phyloP scores from a whole-genome alignment of 202 grass and related monocot species.

The Miscanthus sacchariflorus region DNA sequence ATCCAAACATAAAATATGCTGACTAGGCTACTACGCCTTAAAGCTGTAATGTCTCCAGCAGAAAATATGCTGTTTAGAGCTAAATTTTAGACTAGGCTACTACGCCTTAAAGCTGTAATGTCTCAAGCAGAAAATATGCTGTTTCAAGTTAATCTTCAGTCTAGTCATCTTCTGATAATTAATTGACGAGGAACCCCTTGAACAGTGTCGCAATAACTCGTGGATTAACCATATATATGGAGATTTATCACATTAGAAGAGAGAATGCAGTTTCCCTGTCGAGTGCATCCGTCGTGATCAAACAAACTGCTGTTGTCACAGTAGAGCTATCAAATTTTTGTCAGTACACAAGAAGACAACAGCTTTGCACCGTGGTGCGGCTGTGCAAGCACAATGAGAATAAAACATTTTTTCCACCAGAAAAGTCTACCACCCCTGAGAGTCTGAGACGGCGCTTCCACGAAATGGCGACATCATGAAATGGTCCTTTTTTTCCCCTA shows the following conservation, averaged over 20 bases:
- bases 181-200: not conserved
- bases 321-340: not conserved
- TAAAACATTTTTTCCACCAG: not conserved
- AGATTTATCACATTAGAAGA: not conserved
- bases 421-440: constrained; percentile 7
- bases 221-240: not conserved
- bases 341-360: not conserved
- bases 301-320: not conserved
- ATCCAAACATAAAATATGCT: no score
- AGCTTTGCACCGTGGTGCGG: not conserved
- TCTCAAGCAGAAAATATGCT: no score
- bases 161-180: no score
- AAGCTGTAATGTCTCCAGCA: no score
- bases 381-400: not conserved
- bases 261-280: not conserved
- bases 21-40: no score
- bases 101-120: no score
- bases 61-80: no score
- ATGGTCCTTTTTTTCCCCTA: not conserved
- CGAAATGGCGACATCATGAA: not conserved
- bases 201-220: not conserved
- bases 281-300: not conserved
- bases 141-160: no score
- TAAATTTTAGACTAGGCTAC: no score
- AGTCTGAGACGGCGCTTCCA: not conserved